Conservation (phyloP, 108 stramenopile species). For the Fragilaria radians region DNA sequence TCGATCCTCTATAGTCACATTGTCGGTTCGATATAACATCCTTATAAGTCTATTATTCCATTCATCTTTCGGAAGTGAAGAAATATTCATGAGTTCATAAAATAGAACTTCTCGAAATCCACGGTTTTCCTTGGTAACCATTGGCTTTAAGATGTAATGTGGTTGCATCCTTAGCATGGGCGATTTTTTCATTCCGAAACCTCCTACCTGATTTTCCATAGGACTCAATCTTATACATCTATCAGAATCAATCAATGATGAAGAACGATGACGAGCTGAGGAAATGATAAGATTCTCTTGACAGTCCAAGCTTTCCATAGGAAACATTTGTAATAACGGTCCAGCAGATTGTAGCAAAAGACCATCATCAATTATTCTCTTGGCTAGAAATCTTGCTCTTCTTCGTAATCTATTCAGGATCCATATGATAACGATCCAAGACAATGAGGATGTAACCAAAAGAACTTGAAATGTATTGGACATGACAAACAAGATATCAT, state of each 20-base stretch:
- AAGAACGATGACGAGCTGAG: neutral
- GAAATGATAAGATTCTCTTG: neutral
- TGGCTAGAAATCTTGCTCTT: neutral
- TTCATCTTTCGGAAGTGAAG: neutral
- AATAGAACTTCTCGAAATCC: constrained; percentile 76
- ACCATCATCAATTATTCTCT: neutral
- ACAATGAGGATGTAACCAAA: no score
- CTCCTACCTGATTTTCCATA: constrained; percentile 3
- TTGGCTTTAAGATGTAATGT: constrained; percentile 73
- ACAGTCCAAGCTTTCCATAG: no score
- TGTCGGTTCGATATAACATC: neutral
- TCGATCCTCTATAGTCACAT: neutral
- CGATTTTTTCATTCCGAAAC: neutral
- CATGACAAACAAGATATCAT: no score
- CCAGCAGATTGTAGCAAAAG: neutral
- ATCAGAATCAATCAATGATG: neutral
- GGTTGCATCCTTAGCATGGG: constrained; percentile 14
- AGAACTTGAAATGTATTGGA: no score
- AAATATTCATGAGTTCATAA: constrained; percentile 54
- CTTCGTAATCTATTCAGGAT: no score
- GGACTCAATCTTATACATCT: neutral
- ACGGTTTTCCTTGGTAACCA: constrained; percentile 47
- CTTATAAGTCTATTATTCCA: neutral
- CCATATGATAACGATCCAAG: no score
- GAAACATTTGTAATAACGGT: neutral